These are phyloP conservation scores for Hibiscus tridactylites DNA, from an alignment of 345 rosid species.

Conservation along the genomic window DNA sequence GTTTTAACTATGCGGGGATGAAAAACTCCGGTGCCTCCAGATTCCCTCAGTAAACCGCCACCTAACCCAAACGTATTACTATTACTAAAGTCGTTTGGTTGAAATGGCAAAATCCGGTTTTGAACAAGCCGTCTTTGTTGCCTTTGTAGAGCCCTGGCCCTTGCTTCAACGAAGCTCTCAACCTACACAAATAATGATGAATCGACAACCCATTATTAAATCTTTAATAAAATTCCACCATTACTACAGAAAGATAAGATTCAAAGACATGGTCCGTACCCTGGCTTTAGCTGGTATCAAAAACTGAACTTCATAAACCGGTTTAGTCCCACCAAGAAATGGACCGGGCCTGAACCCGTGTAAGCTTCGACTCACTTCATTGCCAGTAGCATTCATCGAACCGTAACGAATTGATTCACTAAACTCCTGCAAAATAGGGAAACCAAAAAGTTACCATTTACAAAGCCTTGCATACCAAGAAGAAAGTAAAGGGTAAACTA, in stretches of 20 bases:
- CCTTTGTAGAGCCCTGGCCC: slow-evolving; percentile 20
- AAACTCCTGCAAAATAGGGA: neutral
- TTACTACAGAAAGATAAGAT: slow-evolving; percentile 17
- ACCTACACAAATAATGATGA: slow-evolving; percentile 13
- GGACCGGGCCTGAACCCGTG: neutral
- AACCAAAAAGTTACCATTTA: neutral
- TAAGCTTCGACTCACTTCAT: slow-evolving; percentile 4
- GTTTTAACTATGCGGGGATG: slow-evolving; percentile 31
- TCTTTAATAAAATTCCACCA: slow-evolving; percentile 1
- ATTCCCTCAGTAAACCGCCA: slow-evolving; percentile 26
- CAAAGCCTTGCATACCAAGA: neutral
- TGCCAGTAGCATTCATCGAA: neutral
- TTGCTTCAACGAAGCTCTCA: slow-evolving; percentile 17
- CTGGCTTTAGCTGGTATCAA: slow-evolving; percentile 7
- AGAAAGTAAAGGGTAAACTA: neutral
- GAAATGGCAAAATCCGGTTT: slow-evolving; percentile 16
- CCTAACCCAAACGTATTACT: neutral
- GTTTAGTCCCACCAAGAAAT: slow-evolving; percentile 5
- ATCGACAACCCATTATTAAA: neutral
- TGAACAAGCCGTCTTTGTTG: slow-evolving; percentile 19
- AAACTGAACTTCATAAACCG: slow-evolving; percentile 9
- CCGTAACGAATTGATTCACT: neutral
- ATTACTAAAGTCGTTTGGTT: neutral
- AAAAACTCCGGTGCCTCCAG: slow-evolving; percentile 51
- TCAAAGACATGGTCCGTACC: slow-evolving; percentile 1